Conservation (phyloP, 257 asterid species). For the Lavandula angustifolia region DNA sequence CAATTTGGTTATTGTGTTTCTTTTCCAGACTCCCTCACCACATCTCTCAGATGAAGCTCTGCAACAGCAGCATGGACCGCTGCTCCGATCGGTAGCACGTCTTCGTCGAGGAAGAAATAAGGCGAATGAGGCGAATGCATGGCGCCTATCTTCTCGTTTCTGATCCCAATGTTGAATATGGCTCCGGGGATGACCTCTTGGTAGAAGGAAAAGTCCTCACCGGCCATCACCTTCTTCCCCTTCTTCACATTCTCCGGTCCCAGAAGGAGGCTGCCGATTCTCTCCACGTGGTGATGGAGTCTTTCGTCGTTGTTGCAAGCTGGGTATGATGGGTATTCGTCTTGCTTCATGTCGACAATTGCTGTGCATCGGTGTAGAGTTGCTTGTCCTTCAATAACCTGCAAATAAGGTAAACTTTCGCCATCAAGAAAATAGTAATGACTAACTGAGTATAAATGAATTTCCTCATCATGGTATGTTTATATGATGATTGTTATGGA, state of each 20-base stretch:
- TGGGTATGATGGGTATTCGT: constrained; percentile 60
- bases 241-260: constrained; percentile 52
- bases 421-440: too few species aligned
- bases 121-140: constrained; percentile 75
- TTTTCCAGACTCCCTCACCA: too few species aligned
- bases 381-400: constrained; percentile 81
- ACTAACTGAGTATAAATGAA: too few species aligned
- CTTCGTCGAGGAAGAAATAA: constrained; percentile 74
- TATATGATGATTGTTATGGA: too few species aligned
- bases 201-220: constrained; percentile 85
- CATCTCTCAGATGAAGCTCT: constrained; percentile 39
- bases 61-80: constrained; percentile 50
- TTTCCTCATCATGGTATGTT: too few species aligned
- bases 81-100: constrained; percentile 73
- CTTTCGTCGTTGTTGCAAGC: constrained; percentile 62
- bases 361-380: constrained; percentile 66
- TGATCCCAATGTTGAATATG: constrained; percentile 59
- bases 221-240: constrained; percentile 64
- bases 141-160: constrained; percentile 65
- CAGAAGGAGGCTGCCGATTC: constrained; percentile 58
- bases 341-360: constrained; percentile 48
- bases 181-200: constrained; percentile 74
- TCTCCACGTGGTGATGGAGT: constrained; percentile 56
- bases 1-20: too few species aligned
- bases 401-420: too few species aligned